Base-by-base conservation (phyloP, 495 filamentous ascomycete genomes). In the Podospora sp. region DNA sequence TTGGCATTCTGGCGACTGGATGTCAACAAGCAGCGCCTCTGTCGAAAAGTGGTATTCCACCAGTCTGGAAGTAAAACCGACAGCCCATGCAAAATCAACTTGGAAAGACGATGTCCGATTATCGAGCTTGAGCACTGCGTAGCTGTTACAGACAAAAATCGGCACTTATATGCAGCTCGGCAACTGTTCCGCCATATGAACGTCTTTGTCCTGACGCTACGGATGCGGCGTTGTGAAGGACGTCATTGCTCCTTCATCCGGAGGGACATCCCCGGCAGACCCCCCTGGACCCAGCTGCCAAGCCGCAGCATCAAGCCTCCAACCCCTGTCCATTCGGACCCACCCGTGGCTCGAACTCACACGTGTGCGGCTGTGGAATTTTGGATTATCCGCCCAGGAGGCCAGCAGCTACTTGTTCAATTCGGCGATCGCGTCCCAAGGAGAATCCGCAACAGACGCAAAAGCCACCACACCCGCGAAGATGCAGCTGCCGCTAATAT, bases 401-500 rank as follows among this genome's bases (percentile, higher is more conserved):
- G 61, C 25, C 61, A 53, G 61, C 16, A 27, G 66, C 63, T 16
- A 16, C 29, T 33, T 33, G 22, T 56, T 56, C 33, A 26, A 65
- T 57, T 57, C 18, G 52, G 22, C 20, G 26, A 18, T 65, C 63
- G 29, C 60, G 51, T 63, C 24, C 62, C 58, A 50, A 67, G 63
- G 66, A 71, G 18, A 62, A 49, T 22, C 51, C 20, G 33, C 64
- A 62, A 65, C 63, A 50, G 52, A 69, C 56, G 65, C 50, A 50
- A 46, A 62, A 24, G 50, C 46, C 36, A 25, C 26, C 64, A 58
- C 61, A 56, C 53, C 66, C 22, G 60, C 66, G 65, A 80, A 72
- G 9, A 87, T 87, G 85, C 83, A 81, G 80, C 67, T 82, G 60
- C 79, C 82, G 67, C 70, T 80, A 60, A 62, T 84, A 40, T 76